These are phyloP conservation scores for Spongispora temasekensis DNA, from an alignment of 1,284 basidiomycete species.

Conservation along the genomic window DNA sequence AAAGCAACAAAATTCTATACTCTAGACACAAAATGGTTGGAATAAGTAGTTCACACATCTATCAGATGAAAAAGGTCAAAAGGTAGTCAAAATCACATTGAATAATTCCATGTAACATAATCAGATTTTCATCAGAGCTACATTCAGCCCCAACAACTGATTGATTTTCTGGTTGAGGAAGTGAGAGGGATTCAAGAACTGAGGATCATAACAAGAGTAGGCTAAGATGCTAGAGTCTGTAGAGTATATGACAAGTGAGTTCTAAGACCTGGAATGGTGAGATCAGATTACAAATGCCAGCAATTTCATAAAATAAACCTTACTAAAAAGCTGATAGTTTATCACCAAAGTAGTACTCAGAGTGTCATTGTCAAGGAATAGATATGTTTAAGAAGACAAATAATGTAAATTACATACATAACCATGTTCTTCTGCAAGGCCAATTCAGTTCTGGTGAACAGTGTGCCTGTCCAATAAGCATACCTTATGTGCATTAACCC, in stretches of 20 bases:
- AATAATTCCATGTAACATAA: background rate
- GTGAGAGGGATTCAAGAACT: background rate
- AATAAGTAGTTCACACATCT: background rate
- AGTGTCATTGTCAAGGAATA: background rate
- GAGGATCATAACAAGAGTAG: background rate
- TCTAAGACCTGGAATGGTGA: no score
- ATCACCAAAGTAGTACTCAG: background rate
- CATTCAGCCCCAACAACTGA: background rate
- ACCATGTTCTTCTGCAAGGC: no score
- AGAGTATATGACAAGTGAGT: background rate
- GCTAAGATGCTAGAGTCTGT: background rate
- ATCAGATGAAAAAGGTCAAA: background rate
- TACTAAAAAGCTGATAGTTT: background rate
- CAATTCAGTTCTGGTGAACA: no score
- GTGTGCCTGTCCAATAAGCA: no score
- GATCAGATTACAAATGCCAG: background rate
- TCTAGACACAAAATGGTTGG: background rate
- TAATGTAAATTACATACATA: no score
- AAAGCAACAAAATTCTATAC: no score
- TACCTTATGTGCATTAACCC: no score
- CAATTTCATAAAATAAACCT: background rate
- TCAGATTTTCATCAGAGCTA: background rate
- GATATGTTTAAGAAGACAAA: no score
- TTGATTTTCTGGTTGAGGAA: background rate
- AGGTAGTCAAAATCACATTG: background rate